Evolutionary conservation across 257 asterid genomes (phyloP).

Genomic region (Solanum chiquidenum): DNA sequence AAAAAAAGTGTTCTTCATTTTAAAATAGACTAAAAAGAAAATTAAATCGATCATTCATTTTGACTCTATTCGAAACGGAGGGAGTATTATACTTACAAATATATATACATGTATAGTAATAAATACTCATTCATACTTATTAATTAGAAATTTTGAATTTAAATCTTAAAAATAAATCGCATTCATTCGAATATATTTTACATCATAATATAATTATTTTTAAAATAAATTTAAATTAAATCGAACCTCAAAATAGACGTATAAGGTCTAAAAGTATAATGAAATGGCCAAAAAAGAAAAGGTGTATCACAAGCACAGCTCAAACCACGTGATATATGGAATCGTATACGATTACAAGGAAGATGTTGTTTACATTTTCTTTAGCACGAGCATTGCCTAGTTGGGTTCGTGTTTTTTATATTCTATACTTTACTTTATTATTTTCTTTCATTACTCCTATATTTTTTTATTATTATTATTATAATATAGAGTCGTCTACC

Average conservation of each 20-base stretch:
- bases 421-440: not conserved
- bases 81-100: not conserved
- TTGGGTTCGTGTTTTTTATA: not conserved
- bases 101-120: too few species aligned
- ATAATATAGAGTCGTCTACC: not conserved
- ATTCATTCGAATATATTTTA: too few species aligned
- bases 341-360: slow-evolving; percentile 12
- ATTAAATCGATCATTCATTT: too few species aligned
- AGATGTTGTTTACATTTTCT: not conserved
- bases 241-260: not conserved
- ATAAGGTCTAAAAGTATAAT: too few species aligned
- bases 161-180: not conserved
- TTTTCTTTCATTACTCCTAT: not conserved
- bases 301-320: slow-evolving; percentile 13
- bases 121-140: not conserved
- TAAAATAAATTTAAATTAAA: too few species aligned
- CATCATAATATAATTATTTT: not conserved
- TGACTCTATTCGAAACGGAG: too few species aligned
- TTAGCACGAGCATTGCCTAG: not conserved
- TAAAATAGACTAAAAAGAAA: too few species aligned
- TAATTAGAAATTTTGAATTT: too few species aligned
- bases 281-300: not conserved
- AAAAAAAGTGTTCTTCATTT: too few species aligned
- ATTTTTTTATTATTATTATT: not conserved
- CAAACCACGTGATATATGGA: slow-evolving; percentile 43